Base-by-base conservation (phyloP, 345 rosid genomes). In the Eutrema japonicum region DNA sequence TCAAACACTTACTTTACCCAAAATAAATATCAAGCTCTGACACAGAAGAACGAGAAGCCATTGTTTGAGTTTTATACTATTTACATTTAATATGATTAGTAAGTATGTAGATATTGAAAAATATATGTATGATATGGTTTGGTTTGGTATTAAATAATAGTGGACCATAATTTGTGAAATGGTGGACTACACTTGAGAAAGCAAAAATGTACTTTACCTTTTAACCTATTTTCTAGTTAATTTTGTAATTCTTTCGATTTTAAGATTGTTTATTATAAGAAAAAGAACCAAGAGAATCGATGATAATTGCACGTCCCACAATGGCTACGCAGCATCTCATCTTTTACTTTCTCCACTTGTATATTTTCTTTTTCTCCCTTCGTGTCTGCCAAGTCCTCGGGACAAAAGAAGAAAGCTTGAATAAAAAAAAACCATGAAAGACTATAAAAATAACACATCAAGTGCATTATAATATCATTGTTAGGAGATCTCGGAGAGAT, bases 291-390 rank as follows among this genome's bases (percentile, higher is more conserved):
- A 56, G 42, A 49, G 71, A 77, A 64, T 64, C 61, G 38, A 41
- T 76, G 76, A 77, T 77, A 70, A 77, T 77, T 70, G 72, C 72
- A 76, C 70, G 66, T 64, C 60, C 76, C 79, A 68, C 64, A 61
- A 49, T 60, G 68, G 14, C 66, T 73, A 36, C 69, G 56, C 61
- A 70, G 61, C 75, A 70, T 70, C 80, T 77, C 71, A 63, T 68
- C 61, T 70, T 54, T 70, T 50, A 42, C 63, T 75, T 75, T 74
- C 49, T 32, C 52, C 38, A 64, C 63, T 46, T 72, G 3, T 45
- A 37, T 59, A 38, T 58, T 47, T 74, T 27, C 4, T 32, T 66
- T 66, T 40, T n/a, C 63, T 11, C 42, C 68, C 63, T 65, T 52
- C 53, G 78, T 60, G 69, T 75, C 36, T 38, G 74, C 74, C 70